A percentile compares a stretch with the other conserved stretches of the same genome.
phyloP scores from a whole-genome alignment of 192 early-diverging fungal species.

The Phycomyces nitens region DNA sequence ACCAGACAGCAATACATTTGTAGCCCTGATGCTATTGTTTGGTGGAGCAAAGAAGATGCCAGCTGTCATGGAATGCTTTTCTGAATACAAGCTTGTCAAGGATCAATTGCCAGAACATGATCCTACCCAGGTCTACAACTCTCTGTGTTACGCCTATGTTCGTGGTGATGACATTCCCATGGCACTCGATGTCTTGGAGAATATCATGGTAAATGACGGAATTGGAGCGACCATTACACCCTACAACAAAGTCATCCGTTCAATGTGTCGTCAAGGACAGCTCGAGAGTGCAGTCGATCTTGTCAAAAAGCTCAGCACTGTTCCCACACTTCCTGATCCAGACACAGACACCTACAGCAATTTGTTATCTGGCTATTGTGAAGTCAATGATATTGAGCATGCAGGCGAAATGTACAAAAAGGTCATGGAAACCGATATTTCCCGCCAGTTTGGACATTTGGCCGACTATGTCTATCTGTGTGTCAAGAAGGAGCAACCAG shows the following conservation, averaged over 20 bases:
- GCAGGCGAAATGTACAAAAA: slow-evolving; percentile 9
- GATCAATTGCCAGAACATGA: slow-evolving; percentile 18
- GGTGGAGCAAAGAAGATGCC: slow-evolving; percentile 28
- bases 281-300: slow-evolving; percentile 6
- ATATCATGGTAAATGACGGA: slow-evolving; percentile 29
- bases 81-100: slow-evolving; percentile 24
- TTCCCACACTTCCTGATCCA: slow-evolving; percentile 22
- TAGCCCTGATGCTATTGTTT: slow-evolving; percentile 46
- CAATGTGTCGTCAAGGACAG: slow-evolving; percentile 14
- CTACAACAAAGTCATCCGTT: slow-evolving; percentile 32
- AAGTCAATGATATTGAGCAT: slow-evolving; percentile 10
- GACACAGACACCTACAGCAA: slow-evolving; percentile 26
- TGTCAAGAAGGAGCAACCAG: background rate
- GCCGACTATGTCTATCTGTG: slow-evolving; percentile 27
- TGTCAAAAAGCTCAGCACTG: slow-evolving; percentile 12
- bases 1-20: slow-evolving; percentile 54
- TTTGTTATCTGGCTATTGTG: slow-evolving; percentile 20
- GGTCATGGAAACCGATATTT: slow-evolving; percentile 20
- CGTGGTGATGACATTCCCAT: slow-evolving; percentile 24
- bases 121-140: slow-evolving; percentile 33
- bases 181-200: slow-evolving; percentile 30
- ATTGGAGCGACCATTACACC: slow-evolving; percentile 15
- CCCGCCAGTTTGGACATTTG: slow-evolving; percentile 28
- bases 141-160: slow-evolving; percentile 30
- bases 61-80: slow-evolving; percentile 34